Percentiles rank a stretch among this genome's conserved stretches.
Conservation (phyloP, 2,329 filamentous ascomycete genomes). For the Nemania bipapillata region DNA sequence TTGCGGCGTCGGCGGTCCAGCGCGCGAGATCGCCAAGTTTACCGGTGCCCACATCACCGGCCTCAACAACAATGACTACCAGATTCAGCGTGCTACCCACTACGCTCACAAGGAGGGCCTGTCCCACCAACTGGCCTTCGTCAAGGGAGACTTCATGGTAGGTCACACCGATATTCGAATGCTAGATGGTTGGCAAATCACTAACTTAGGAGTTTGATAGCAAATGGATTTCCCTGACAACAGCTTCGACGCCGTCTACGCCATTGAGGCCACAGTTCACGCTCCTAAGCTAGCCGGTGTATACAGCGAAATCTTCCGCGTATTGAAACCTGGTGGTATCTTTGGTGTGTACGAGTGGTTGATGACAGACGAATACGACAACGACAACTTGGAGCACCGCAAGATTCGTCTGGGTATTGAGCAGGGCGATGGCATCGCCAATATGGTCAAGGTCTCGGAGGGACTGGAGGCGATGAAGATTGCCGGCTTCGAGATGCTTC, state of each 20-base stretch:
- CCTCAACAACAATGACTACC: constrained; percentile 99
- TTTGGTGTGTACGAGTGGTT: constrained; percentile 99
- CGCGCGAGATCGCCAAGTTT: constrained; percentile 96
- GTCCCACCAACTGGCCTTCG: constrained; percentile 80
- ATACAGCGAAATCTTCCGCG: constrained; percentile 93
- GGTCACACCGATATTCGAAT: constrained; percentile 31
- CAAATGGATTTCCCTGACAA: constrained; percentile 96
- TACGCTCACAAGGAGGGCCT: constrained; percentile 87
- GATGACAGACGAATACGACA: constrained; percentile 96
- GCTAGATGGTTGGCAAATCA: not conserved
- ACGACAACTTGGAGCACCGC: constrained; percentile 84
- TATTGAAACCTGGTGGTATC: constrained; percentile 92
- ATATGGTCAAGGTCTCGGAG: constrained; percentile 91
- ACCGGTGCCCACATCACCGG: constrained; percentile 88
- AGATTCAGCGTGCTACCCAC: constrained; percentile 89
- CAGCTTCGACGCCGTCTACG: constrained; percentile 93
- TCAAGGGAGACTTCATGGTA: constrained; percentile 97
- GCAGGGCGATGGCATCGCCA: constrained; percentile 94
- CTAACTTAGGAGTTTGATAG: constrained; percentile 53
- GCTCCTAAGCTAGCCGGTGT: constrained; percentile 90
- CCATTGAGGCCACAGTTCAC: constrained; percentile 96
- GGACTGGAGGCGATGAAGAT: constrained; percentile 83
- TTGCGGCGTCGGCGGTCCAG: constrained; percentile 95
- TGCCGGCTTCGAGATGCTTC: constrained; percentile 84
- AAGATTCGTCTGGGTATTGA: constrained; percentile 94